A percentile compares a stretch with the other conserved stretches of the same genome.
phyloP scores from a whole-genome alignment of 78 protist species.

The Isochrysis galbana region DNA sequence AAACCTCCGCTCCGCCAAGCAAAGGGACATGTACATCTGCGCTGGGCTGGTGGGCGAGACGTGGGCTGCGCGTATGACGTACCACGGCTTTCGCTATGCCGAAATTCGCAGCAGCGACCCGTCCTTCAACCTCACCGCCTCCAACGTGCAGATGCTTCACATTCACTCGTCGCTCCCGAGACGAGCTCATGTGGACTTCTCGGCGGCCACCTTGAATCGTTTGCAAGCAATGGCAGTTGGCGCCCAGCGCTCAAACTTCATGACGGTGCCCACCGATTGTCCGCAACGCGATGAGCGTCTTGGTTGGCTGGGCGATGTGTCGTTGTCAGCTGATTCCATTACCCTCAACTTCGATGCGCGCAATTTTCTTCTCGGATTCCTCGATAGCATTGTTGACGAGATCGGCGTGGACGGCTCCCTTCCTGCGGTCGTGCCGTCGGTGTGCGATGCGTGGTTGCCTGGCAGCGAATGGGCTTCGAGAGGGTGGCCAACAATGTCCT shows the following conservation, averaged over 20 bases:
- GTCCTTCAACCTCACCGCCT: neutral
- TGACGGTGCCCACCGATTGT: slow-evolving; percentile 57
- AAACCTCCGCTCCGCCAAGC: slow-evolving; percentile 47
- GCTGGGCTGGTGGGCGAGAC: neutral
- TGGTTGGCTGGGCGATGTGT: slow-evolving; percentile 62
- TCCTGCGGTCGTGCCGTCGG: slow-evolving; percentile 58
- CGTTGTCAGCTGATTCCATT: neutral
- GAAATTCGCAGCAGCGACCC: no score
- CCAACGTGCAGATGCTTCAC: neutral
- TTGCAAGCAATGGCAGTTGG: slow-evolving; percentile 8
- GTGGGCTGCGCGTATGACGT: slow-evolving; percentile 33
- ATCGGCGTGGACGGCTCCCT: slow-evolving; percentile 34
- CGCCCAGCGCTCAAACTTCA: slow-evolving; percentile 42
- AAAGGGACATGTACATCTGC: slow-evolving; percentile 50
- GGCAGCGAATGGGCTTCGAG: no score
- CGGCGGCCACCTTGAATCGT: neutral
- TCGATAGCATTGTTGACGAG: neutral
- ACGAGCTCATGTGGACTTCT: neutral
- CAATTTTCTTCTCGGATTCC: neutral
- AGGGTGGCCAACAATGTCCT: no score
- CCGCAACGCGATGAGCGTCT: slow-evolving; percentile 62
- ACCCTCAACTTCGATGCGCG: slow-evolving; percentile 41
- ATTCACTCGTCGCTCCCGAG: neutral
- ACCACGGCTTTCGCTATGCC: slow-evolving; percentile 61
- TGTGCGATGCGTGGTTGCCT: no score